Conservation (phyloP, 1,284 basidiomycete species). For the Irpex rosettiformis region DNA sequence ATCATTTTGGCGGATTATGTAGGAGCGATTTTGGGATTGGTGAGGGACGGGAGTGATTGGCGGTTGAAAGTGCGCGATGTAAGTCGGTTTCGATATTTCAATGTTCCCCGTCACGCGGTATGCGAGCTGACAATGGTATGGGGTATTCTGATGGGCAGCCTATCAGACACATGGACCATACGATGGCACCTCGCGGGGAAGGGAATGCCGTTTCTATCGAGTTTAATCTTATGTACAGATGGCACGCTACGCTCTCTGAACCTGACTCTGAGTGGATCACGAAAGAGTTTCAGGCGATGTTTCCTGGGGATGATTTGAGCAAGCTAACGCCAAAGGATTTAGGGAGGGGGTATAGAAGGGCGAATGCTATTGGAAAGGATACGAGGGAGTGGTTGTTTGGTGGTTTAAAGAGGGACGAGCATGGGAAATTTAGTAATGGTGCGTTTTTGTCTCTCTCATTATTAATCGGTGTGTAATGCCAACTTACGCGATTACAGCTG, state of each 20-base stretch:
- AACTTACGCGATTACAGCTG: too few species aligned
- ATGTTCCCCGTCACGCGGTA: too few species aligned
- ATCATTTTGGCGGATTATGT: conserved; percentile 72
- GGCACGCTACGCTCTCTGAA: conserved; percentile 66
- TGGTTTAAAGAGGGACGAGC: conserved; percentile 8
- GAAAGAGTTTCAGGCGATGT: conserved; percentile 41
- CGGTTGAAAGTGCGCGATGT: conserved; percentile 60
- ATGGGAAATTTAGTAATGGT: conserved; percentile 12
- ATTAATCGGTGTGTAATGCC: too few species aligned
- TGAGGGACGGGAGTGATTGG: conserved; percentile 54
- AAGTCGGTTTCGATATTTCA: too few species aligned
- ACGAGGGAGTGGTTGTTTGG: conserved; percentile 9
- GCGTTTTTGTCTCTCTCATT: not conserved
- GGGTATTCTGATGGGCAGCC: conserved; percentile 34
- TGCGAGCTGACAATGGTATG: too few species aligned
- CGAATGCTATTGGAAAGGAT: conserved; percentile 10
- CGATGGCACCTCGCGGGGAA: conserved; percentile 54
- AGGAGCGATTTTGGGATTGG: conserved; percentile 64
- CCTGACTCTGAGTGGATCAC: conserved; percentile 62
- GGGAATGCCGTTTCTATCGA: conserved; percentile 74
- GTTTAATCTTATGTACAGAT: conserved; percentile 71
- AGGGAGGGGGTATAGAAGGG: not conserved
- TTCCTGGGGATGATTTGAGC: conserved; percentile 23
- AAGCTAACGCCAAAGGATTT: conserved; percentile 7
- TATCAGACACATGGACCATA: conserved; percentile 42